Evolutionary conservation across 23 red algal genomes (phyloP).

Genomic region (Agarophyton chilense): DNA sequence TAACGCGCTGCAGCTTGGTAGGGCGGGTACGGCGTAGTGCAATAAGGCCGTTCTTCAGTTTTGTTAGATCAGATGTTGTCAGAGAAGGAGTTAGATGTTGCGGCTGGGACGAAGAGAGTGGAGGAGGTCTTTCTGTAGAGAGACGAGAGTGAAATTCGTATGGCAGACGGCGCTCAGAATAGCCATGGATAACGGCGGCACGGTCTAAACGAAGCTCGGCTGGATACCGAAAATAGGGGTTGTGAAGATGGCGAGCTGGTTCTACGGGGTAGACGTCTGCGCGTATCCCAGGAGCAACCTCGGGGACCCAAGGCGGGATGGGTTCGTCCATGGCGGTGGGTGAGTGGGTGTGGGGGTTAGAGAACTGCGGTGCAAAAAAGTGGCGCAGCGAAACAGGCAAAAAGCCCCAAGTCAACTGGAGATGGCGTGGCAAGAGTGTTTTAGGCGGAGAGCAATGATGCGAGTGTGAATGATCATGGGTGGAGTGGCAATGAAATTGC

Average conservation of each 20-base stretch:
- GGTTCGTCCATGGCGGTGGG: constrained; percentile 7
- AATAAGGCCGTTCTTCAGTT: constrained; percentile 40
- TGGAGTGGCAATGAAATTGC: background rate
- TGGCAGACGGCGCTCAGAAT: constrained; percentile 56
- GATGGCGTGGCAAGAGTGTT: background rate
- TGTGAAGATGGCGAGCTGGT: constrained; percentile 11
- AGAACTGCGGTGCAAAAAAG: background rate
- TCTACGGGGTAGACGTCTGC: constrained; percentile 70
- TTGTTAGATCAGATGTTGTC: constrained; percentile 15
- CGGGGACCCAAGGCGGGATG: constrained; percentile 56
- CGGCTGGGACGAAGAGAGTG: constrained; percentile 19
- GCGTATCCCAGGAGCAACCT: constrained; percentile 28
- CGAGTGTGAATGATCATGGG: background rate
- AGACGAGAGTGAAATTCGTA: constrained; percentile 59
- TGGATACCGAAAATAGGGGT: constrained; percentile 29
- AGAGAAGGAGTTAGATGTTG: constrained; percentile 17
- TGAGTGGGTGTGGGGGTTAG: background rate
- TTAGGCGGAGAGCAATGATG: background rate
- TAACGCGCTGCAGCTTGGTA: constrained; percentile 59
- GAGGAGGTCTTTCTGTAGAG: constrained; percentile 14
- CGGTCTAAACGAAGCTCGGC: constrained; percentile 69
- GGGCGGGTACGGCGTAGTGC: constrained; percentile 53
- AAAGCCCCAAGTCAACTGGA: background rate
- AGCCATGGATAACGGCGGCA: constrained; percentile 55
- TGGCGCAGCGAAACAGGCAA: background rate